Percentiles rank a stretch among this genome's conserved stretches.
phyloP scores from a whole-genome alignment of 176 grass and related monocot species.

The Saccharum spontaneum region DNA sequence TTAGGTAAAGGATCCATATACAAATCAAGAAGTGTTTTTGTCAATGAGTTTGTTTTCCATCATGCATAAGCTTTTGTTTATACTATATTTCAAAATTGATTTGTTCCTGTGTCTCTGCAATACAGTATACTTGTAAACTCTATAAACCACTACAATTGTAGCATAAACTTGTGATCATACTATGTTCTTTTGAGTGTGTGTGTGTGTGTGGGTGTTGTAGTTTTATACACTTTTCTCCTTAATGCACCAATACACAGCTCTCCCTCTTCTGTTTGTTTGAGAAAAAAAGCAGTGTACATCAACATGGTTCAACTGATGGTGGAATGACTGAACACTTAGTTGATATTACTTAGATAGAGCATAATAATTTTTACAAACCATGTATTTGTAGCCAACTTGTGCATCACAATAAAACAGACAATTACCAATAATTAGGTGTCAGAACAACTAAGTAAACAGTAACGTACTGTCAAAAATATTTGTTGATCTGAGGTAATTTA shows the following conservation, averaged over 20 bases:
- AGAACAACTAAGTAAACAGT: not conserved
- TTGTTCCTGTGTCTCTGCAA: not conserved
- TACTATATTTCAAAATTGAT: not conserved
- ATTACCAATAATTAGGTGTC: not conserved
- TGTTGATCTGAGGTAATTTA: not conserved
- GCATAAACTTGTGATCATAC: not conserved
- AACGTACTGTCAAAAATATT: not conserved
- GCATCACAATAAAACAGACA: constrained; percentile 8
- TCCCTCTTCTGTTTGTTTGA: no score
- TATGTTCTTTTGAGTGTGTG: not conserved
- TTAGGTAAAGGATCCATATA: not conserved
- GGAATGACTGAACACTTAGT: not conserved
- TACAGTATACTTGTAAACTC: not conserved
- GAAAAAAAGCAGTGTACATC: not conserved
- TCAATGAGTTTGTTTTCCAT: not conserved
- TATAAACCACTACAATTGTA: not conserved
- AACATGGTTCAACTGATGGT: not conserved
- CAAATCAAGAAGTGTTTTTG: not conserved
- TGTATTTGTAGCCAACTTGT: not conserved
- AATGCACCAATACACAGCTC: not conserved
- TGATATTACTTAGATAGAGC: no score
- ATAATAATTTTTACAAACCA: not conserved
- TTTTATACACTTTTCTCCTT: not conserved
- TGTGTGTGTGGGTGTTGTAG: not conserved
- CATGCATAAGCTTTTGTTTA: not conserved